phyloP scores from a whole-genome alignment of 2,329 filamentous ascomycete species.

The Venturia oleaginea region DNA sequence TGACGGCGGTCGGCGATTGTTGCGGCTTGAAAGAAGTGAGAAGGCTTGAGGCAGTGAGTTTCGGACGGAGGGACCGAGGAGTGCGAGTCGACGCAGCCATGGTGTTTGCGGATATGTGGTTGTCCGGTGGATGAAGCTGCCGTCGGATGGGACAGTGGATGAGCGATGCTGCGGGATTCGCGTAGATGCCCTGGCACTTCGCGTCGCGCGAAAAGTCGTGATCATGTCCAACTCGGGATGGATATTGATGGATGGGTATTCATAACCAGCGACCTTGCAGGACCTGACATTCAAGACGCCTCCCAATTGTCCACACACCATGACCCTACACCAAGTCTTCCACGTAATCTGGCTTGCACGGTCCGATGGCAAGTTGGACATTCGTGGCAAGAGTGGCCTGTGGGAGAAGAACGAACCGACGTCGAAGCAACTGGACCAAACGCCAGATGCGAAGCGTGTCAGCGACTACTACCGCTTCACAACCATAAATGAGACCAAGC shows the following conservation, averaged over 20 bases:
- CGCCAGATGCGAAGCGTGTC: conserved; percentile 42
- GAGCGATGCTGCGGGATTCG: no score
- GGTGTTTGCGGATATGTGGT: not conserved
- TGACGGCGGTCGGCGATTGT: conserved; percentile 20
- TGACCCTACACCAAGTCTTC: conserved; percentile 40
- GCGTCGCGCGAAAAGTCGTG: no score
- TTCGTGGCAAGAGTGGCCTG: conserved; percentile 37
- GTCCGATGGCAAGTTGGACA: conserved; percentile 41
- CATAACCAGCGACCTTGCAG: not conserved
- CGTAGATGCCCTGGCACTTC: no score
- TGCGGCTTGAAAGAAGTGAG: conserved; percentile 22
- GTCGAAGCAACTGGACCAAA: conserved; percentile 42
- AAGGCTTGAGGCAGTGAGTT: conserved; percentile 17
- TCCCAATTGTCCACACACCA: conserved; percentile 15
- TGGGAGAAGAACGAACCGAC: conserved; percentile 44
- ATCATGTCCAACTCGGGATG: no score
- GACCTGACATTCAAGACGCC: not conserved
- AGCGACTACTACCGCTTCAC: conserved; percentile 47
- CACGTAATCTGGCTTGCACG: conserved; percentile 38
- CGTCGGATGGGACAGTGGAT: not conserved
- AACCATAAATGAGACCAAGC: conserved; percentile 41
- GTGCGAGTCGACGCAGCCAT: not conserved
- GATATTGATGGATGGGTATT: no score
- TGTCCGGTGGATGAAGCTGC: not conserved
- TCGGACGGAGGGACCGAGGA: not conserved